A percentile compares a stretch with the other conserved stretches of the same genome.
These are phyloP conservation scores for Podospora anserina DNA, from an alignment of 495 filamentous ascomycete species.

Conservation along the genomic window DNA sequence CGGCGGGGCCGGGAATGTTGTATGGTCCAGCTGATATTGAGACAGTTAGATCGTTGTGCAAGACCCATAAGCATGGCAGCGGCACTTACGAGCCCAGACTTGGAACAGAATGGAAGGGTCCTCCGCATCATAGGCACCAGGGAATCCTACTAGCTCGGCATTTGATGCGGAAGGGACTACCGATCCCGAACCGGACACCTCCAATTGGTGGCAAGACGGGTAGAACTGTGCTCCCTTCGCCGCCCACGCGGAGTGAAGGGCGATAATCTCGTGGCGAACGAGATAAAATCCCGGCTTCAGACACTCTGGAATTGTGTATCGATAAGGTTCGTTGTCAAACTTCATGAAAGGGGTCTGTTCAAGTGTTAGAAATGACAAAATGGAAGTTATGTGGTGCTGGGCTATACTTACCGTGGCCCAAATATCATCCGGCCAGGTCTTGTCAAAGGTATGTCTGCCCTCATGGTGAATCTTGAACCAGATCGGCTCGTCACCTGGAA, in stretches of 20 bases:
- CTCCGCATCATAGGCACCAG: conserved; percentile 49
- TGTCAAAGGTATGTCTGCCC: conserved; percentile 50
- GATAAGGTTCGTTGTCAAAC: conserved; percentile 55
- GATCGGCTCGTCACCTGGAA: conserved; percentile 31
- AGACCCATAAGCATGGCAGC: background rate
- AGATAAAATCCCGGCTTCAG: conserved; percentile 62
- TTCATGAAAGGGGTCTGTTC: conserved; percentile 42
- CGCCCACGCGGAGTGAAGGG: conserved; percentile 55
- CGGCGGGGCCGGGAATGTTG: conserved; percentile 53
- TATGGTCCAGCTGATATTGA: conserved; percentile 39
- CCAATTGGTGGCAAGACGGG: conserved; percentile 65
- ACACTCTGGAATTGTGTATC: conserved; percentile 58
- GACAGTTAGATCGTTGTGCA: background rate
- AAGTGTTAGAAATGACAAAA: background rate
- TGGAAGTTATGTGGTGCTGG: too few relatives aligned
- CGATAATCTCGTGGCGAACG: conserved; percentile 68
- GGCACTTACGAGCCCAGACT: conserved; percentile 47
- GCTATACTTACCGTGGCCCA: conserved; percentile 11
- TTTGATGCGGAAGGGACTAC: conserved; percentile 35
- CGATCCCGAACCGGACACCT: conserved; percentile 56
- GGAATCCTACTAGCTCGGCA: conserved; percentile 40
- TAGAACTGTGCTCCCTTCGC: conserved; percentile 65
- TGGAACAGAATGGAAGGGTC: conserved; percentile 57
- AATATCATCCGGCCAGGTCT: conserved; percentile 35
- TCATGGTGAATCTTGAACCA: conserved; percentile 61